phyloP scores from a whole-genome alignment of 495 filamentous ascomycete genomes.

The Xylaria scruposa region DNA sequence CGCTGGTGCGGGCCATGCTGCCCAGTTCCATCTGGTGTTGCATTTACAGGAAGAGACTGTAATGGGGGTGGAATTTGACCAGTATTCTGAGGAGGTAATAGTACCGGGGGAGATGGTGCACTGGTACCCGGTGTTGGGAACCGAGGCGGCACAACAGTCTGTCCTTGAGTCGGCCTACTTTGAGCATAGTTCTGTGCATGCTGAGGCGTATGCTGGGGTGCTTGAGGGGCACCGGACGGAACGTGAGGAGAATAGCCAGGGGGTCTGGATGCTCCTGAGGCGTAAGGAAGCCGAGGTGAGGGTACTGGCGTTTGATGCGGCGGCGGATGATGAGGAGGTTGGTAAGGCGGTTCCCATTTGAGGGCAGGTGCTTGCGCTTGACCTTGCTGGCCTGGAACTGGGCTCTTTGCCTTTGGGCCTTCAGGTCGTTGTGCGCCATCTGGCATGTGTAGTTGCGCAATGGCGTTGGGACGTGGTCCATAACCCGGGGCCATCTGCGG shows the following conservation, averaged over 20 bases:
- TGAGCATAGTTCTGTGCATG: constrained; percentile 33
- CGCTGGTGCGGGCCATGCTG: constrained; percentile 36
- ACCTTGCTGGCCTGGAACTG: constrained; percentile 34
- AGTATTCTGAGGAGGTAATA: constrained; percentile 47
- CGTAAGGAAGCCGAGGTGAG: constrained; percentile 37
- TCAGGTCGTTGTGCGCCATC: constrained; percentile 45
- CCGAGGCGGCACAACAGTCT: constrained; percentile 32
- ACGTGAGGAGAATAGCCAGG: constrained; percentile 36
- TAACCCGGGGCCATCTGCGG: constrained; percentile 46
- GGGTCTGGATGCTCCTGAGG: constrained; percentile 33
- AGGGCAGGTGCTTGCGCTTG: constrained; percentile 41
- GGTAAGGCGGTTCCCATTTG: constrained; percentile 61
- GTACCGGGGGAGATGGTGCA: constrained; percentile 38
- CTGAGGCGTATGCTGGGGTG: constrained; percentile 7
- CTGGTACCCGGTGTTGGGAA: constrained; percentile 28
- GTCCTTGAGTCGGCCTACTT: constrained; percentile 35
- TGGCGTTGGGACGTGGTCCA: constrained; percentile 34
- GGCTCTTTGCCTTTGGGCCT: constrained; percentile 36
- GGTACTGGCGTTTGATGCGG: constrained; percentile 39
- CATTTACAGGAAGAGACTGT: constrained; percentile 42
- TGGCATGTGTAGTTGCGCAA: constrained; percentile 27
- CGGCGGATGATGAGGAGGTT: constrained; percentile 36
- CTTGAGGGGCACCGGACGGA: constrained; percentile 27
- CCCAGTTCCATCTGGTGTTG: constrained; percentile 38
- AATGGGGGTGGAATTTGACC: constrained; percentile 46